Percentiles rank a stretch among this genome's conserved stretches.
Evolutionary conservation across 1,284 basidiomycete species (phyloP).

Genomic region (Austroboletus novae-zelandiae): DNA sequence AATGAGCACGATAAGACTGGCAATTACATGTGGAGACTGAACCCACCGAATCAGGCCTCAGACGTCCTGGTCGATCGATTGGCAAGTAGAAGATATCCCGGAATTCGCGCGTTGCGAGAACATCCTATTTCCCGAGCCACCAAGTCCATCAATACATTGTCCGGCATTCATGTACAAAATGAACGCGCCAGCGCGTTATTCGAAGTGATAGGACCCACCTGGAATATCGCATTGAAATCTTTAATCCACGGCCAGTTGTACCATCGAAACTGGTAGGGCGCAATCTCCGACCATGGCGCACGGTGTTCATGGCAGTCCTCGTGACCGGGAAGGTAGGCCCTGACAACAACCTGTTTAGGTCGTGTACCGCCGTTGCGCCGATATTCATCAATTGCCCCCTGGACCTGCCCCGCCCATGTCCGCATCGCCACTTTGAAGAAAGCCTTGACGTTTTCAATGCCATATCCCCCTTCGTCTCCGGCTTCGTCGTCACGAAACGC

Average conservation of each 20-base stretch:
- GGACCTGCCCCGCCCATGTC: conserved; percentile 51
- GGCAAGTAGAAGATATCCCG: conserved; percentile 56
- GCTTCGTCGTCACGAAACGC: conserved; percentile 43
- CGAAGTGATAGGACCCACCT: conserved; percentile 35
- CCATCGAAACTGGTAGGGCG: conserved; percentile 45
- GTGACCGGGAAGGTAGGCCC: conserved; percentile 64
- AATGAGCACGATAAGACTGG: conserved; percentile 4
- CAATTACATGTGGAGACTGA: conserved; percentile 1
- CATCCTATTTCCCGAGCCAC: conserved; percentile 31
- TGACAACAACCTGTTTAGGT: conserved; percentile 48
- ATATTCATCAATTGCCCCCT: conserved; percentile 34
- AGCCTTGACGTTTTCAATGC: conserved; percentile 49
- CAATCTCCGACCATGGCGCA: conserved; percentile 43
- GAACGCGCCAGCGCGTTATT: neutral
- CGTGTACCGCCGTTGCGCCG: conserved; percentile 27
- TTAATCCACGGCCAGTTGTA: conserved; percentile 64
- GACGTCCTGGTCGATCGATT: conserved; percentile 56
- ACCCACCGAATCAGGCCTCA: conserved; percentile 63
- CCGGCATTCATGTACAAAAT: neutral
- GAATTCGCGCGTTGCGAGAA: conserved; percentile 42
- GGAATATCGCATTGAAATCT: conserved; percentile 53
- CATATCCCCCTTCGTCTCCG: conserved; percentile 38
- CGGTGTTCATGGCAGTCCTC: conserved; percentile 53
- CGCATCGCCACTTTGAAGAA: conserved; percentile 56
- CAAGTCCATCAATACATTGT: conserved; percentile 5